A percentile compares a stretch with the other conserved stretches of the same genome.
phyloP scores from a whole-genome alignment of 1,139 yeast genomes.

The Taphrina sp. region DNA sequence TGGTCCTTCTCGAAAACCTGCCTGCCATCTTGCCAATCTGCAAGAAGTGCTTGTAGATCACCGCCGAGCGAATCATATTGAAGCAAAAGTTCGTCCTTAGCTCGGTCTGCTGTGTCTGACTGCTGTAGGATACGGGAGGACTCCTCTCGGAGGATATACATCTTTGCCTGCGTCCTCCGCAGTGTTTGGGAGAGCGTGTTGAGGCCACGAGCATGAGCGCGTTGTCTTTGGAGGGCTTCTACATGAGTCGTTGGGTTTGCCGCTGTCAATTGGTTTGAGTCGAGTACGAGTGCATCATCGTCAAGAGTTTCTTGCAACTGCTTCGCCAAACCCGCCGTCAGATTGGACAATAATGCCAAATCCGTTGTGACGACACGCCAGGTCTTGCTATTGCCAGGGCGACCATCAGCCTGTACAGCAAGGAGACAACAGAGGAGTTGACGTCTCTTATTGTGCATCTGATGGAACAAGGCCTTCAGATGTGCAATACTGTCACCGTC shows the following conservation, averaged over 20 bases:
- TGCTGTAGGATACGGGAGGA: conserved; percentile 38
- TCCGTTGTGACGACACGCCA: conserved; percentile 45
- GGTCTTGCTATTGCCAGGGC: conserved; percentile 40
- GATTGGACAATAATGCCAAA: conserved; percentile 40
- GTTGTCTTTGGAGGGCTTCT: conserved; percentile 36
- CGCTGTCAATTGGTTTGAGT: conserved; percentile 10
- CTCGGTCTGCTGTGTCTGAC: conserved; percentile 34
- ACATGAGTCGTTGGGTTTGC: conserved; percentile 1
- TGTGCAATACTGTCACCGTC: conserved; percentile 33
- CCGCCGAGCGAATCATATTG: conserved; percentile 43
- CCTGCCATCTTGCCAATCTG: conserved; percentile 43
- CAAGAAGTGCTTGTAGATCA: conserved; percentile 42
- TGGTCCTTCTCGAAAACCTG: conserved; percentile 32
- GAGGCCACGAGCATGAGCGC: conserved; percentile 38
- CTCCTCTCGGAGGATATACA: conserved; percentile 43
- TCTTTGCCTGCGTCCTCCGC: conserved; percentile 45
- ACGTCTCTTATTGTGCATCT: conserved; percentile 47
- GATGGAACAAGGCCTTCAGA: conserved; percentile 44
- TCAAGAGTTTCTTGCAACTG: conserved; percentile 40
- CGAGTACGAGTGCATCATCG: conserved; percentile 32
- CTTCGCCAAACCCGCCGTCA: conserved; percentile 41
- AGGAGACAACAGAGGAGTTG: conserved; percentile 48
- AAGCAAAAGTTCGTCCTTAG: conserved; percentile 33
- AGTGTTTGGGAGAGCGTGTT: conserved; percentile 41
- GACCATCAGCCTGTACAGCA: conserved; percentile 45